phyloP scores from a whole-genome alignment of 2,329 filamentous ascomycete species.

The Fusarium setosum region DNA sequence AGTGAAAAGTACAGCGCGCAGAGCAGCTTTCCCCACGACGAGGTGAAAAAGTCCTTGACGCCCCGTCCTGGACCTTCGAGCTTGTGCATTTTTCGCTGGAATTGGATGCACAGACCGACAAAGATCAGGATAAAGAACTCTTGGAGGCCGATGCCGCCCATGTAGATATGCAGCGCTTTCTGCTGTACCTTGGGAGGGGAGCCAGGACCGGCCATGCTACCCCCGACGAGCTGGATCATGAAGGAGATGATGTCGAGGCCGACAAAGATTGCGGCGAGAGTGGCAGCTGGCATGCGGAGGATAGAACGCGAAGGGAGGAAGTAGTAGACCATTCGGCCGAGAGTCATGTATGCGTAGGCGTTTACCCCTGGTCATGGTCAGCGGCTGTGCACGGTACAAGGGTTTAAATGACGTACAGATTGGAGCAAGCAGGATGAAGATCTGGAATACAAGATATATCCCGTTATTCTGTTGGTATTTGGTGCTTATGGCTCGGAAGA shows the following conservation, averaged over 20 bases:
- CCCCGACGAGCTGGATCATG: conserved; percentile 49
- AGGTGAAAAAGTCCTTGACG: background rate
- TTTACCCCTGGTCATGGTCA: conserved; percentile 51
- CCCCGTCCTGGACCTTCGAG: background rate
- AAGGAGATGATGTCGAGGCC: conserved; percentile 53
- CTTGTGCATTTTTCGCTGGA: conserved; percentile 24
- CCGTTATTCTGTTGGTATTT: conserved; percentile 32
- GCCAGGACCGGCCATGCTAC: conserved; percentile 41
- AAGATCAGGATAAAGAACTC: conserved; percentile 63
- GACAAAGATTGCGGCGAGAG: conserved; percentile 53
- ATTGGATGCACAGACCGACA: conserved; percentile 45
- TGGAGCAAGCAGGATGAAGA: conserved; percentile 38
- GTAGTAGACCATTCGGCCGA: conserved; percentile 58
- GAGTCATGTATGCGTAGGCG: conserved; percentile 59
- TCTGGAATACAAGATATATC: conserved; percentile 35
- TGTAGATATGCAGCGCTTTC: conserved; percentile 58
- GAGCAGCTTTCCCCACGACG: conserved; percentile 27
- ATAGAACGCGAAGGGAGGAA: conserved; percentile 52
- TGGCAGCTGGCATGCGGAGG: conserved; percentile 50
- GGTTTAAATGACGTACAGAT: conserved; percentile 28
- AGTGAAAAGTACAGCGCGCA: conserved; percentile 51
- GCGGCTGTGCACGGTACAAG: accelerated
- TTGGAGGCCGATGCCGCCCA: conserved; percentile 64
- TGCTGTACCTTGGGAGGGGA: conserved; percentile 42
- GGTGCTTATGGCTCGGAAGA: conserved; percentile 35